Evolutionary conservation across 495 filamentous ascomycete species (phyloP).

Genomic region (Hypoxylon lienhwacheense): DNA sequence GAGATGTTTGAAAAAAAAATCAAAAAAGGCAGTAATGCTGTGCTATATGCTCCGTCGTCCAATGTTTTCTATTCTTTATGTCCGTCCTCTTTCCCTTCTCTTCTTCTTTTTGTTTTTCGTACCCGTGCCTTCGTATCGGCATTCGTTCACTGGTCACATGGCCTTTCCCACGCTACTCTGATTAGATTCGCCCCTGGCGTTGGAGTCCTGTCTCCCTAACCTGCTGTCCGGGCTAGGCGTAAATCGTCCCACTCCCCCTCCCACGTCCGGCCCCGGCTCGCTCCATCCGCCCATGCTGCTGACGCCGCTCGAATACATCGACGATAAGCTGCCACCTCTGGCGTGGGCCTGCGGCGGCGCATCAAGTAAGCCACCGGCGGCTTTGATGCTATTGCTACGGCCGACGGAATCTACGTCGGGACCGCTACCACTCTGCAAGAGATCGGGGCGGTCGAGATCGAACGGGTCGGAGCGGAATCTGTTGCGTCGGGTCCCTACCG

Average conservation of each 20-base stretch:
- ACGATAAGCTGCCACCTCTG: constrained; percentile 44
- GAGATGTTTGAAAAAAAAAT: constrained; percentile 12
- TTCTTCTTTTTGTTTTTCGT: background rate
- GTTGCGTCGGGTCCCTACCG: constrained; percentile 42
- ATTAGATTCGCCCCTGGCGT: constrained; percentile 31
- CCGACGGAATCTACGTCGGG: constrained; percentile 18
- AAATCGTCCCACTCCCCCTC: constrained; percentile 40
- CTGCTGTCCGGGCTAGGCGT: constrained; percentile 32
- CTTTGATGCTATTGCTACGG: constrained; percentile 15
- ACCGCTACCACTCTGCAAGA: constrained; percentile 40
- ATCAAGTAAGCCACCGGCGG: constrained; percentile 16
- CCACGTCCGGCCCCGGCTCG: constrained; percentile 57
- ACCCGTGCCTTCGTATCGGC: background rate
- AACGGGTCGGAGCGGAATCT: constrained; percentile 68
- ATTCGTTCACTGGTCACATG: no score
- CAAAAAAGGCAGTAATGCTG: constrained; percentile 24
- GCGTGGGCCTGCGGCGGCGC: constrained; percentile 29
- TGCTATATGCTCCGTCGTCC: constrained; percentile 15
- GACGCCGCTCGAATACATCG: constrained; percentile 52
- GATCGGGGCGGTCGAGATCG: constrained; percentile 61
- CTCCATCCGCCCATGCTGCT: constrained; percentile 51
- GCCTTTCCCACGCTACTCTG: constrained; percentile 46
- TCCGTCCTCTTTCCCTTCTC: background rate
- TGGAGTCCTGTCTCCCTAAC: constrained; percentile 14
- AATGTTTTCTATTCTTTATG: background rate